Evolutionary conservation across 2,329 filamentous ascomycete genomes (phyloP).

Genomic region (Ophiostoma perfectum): DNA sequence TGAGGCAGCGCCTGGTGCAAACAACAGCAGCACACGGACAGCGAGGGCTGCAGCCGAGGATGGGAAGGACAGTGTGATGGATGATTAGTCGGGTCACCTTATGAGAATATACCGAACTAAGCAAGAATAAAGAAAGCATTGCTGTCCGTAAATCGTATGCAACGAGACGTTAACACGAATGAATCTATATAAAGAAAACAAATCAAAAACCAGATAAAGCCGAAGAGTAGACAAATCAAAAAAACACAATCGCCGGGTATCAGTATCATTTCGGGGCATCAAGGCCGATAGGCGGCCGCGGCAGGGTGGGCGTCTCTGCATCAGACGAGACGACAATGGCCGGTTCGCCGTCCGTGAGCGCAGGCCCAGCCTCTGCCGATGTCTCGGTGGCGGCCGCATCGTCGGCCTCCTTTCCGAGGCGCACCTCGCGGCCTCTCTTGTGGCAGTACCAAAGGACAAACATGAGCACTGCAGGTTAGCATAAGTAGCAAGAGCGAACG

Average conservation of each 20-base stretch:
- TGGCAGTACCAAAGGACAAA: constrained; percentile 98
- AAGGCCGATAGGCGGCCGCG: constrained; percentile 22
- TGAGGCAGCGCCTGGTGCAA: not conserved
- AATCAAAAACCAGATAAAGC: not conserved
- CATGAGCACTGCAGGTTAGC: constrained; percentile 53
- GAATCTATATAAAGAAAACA: not conserved
- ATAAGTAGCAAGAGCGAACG: too few species aligned
- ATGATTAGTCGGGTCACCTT: not conserved
- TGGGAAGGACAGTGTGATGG: constrained; percentile 11
- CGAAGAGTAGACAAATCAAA: too few species aligned
- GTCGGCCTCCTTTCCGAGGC: constrained; percentile 51
- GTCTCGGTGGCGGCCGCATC: constrained; percentile 5
- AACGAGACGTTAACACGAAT: too few species aligned
- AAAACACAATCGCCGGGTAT: not conserved
- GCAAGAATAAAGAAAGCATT: too few species aligned
- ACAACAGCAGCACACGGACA: constrained; percentile 11
- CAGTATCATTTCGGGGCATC: constrained; percentile 11
- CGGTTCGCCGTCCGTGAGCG: not conserved
- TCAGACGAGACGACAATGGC: constrained; percentile 16
- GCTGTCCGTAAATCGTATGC: too few species aligned
- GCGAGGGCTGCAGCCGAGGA: constrained; percentile 9
- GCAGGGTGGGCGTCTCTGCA: not conserved
- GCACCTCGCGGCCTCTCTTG: constrained; percentile 82
- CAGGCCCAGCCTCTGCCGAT: not conserved
- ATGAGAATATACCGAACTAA: not conserved